Conservation (phyloP, 257 asterid species). For the Solanum chaucha region DNA sequence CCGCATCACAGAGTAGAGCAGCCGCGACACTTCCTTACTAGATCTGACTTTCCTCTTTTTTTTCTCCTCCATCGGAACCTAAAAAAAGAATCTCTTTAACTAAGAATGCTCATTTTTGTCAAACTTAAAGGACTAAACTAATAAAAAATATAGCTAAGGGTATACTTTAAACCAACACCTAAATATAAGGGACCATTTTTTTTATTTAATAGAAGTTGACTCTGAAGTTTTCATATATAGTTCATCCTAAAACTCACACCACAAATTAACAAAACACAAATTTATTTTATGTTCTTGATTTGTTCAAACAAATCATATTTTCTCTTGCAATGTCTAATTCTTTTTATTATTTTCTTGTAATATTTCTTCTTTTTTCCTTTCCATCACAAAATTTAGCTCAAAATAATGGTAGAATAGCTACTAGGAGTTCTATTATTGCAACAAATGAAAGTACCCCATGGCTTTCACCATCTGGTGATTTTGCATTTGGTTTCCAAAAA, state of each 20-base stretch:
- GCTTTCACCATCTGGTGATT: constrained; percentile 49
- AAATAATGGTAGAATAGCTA: not conserved
- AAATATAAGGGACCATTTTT: not conserved
- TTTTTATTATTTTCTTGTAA: not conserved
- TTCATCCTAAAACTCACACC: not conserved
- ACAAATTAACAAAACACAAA: not conserved
- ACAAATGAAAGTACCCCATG: constrained; percentile 21
- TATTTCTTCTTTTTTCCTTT: not conserved
- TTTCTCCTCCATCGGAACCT: not conserved
- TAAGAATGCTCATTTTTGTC: not conserved
- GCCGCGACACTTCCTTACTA: too few relatives aligned
- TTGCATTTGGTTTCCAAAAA: constrained; percentile 47
- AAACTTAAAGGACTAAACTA: not conserved
- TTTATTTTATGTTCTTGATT: not conserved
- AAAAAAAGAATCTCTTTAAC: too few relatives aligned
- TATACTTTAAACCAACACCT: not conserved
- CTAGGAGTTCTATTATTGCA: not conserved
- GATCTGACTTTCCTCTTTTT: too few relatives aligned
- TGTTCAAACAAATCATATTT: not conserved
- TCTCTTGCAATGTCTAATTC: constrained; percentile 7
- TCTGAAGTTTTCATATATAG: not conserved
- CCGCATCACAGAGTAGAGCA: too few relatives aligned
- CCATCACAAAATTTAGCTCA: constrained; percentile 16
- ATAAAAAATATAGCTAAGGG: not conserved
- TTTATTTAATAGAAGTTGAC: not conserved